Evolutionary conservation across 2,329 filamentous ascomycete genomes (phyloP), one percentile per base, ranked within the genome.

Genomic region (Macrophomina tecta): DNA sequence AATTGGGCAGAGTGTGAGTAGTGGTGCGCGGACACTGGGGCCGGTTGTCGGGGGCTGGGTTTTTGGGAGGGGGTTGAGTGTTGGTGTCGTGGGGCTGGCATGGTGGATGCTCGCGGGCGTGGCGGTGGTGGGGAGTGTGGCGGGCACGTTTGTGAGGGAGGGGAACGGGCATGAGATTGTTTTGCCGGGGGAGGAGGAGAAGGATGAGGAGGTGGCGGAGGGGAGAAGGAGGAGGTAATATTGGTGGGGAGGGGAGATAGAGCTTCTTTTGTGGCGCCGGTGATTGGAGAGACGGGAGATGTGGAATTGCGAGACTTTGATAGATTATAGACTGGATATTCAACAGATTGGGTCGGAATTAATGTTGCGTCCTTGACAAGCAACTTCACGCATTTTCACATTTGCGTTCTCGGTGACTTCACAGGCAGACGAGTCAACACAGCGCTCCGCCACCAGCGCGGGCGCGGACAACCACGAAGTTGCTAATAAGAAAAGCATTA

Each of bases 161-260:
- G 88, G 88, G 0, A 80, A 88, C 71, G 89, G 89, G 0, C 87
- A 90, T 73, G 88, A 90, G 74, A 86, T 90, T 53, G 82, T 87
- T 81, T 74, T 90, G 1, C 86, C 89, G 34, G 88, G 87, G 0
- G 88, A 90, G 69, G 83, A 86, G 34, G 84, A 85, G 38, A 81
- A 80, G 0, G 74, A 77, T 0, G 73, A 75, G 61, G 73, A 73
- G 23, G 23, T 23, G 23, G 23, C 23, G 23, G 23, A 23, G 2
- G 5, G 52, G 18, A 9, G 52, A 9, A 32, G 52, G 23, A 40
- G 34, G 34, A 16, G 34, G 14, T 53, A 30, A 5, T 4, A 30
- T 34, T 4, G 51, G 7, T 4, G 16, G 8, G 18, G 34, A 28
- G 53, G 32, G 23, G 48, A 32, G 56, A 28, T 32, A 42, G 56